Evolutionary conservation across 148 eudicot genomes (phyloP).

Genomic region (Rhododendron ovatum): DNA sequence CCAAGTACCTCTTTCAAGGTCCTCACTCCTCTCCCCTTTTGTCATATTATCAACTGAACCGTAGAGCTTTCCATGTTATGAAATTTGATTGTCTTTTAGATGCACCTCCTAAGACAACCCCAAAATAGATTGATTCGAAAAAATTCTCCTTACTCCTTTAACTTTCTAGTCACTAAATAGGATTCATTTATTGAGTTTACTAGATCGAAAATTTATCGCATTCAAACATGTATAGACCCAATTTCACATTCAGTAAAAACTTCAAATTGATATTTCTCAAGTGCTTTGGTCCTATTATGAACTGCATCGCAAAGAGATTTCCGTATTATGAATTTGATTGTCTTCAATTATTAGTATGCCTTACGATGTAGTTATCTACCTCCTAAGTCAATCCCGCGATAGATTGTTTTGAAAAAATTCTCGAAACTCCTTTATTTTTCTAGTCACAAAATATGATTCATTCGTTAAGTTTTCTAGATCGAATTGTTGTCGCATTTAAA

Average conservation of each 20-base stretch:
- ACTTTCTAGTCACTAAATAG: not conserved
- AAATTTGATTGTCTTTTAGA: not conserved
- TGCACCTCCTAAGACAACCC: too few species aligned
- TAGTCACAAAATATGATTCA: not conserved
- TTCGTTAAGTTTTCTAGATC: too few species aligned
- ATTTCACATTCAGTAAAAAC: too few species aligned
- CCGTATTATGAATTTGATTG: not conserved
- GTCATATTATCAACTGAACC: not conserved
- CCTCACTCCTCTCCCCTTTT: not conserved
- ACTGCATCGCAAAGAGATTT: too few species aligned
- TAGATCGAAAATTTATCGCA: too few species aligned
- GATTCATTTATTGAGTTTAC: not conserved
- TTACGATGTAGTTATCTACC: not conserved
- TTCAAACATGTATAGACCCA: too few species aligned
- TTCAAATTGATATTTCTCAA: too few species aligned
- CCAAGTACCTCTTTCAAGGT: constrained; percentile 93
- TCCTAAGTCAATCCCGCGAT: not conserved
- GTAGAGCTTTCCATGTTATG: too few species aligned
- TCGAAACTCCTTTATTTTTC: too few species aligned
- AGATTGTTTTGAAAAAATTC: not conserved
- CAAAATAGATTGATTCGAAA: not conserved
- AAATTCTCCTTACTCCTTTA: not conserved
- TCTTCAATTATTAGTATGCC: not conserved
- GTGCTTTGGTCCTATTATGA: too few species aligned
- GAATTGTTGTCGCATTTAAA: not conserved